Evolutionary conservation across 306 rosid species (phyloP).

Genomic region (Lathyrus sativus): DNA sequence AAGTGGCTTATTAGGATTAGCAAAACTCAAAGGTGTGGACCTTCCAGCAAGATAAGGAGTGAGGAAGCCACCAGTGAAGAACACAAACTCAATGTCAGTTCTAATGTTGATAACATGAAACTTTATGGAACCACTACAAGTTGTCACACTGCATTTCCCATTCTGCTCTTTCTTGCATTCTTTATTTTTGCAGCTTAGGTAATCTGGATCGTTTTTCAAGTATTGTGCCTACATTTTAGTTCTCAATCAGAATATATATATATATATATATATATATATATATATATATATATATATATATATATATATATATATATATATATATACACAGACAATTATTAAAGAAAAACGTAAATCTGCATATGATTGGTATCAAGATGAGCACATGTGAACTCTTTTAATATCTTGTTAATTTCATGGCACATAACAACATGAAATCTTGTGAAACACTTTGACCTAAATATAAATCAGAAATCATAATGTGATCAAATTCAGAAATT

Average conservation of each 20-base stretch:
- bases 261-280: too few relatives aligned
- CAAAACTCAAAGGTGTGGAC: constrained; percentile 52
- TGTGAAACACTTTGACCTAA: too few relatives aligned
- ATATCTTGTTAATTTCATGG: background rate
- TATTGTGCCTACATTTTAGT: constrained; percentile 53
- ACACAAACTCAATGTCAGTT: constrained; percentile 75
- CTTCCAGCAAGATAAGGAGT: constrained; percentile 59
- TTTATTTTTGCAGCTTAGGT: constrained; percentile 63
- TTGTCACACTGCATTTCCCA: constrained; percentile 43
- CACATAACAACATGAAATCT: too few relatives aligned
- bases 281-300: too few relatives aligned
- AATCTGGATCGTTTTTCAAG: constrained; percentile 65
- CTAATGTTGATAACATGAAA: constrained; percentile 87
- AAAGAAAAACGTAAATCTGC: background rate
- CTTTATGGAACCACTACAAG: constrained; percentile 64
- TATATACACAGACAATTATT: background rate
- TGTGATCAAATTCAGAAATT: too few relatives aligned
- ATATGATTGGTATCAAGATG: background rate
- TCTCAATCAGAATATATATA: background rate
- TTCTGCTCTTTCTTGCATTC: constrained; percentile 45
- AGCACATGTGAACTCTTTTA: background rate
- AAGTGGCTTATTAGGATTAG: constrained; percentile 71
- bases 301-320: too few relatives aligned
- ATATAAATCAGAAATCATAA: too few relatives aligned
- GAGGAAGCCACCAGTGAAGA: constrained; percentile 67